Evolutionary conservation across 768 basidiomycete species (phyloP).

Genomic region (Tephrocybe rancida): DNA sequence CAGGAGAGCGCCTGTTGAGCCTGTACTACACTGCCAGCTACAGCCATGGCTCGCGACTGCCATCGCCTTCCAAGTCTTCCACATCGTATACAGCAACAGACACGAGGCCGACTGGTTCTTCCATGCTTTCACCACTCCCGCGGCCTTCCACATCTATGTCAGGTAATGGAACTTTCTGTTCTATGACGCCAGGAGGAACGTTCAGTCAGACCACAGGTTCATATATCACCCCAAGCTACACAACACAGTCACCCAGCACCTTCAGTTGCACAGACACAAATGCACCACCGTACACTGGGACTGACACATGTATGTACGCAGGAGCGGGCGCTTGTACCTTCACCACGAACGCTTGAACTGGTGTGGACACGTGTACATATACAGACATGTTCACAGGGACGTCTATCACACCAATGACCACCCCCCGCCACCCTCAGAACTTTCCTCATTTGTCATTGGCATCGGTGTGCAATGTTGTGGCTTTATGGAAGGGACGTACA

Average conservation of each 20-base stretch:
- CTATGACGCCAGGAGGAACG: constrained; percentile 28
- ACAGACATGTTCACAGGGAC: constrained; percentile 40
- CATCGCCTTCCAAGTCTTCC: constrained; percentile 48
- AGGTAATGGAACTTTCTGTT: constrained; percentile 25
- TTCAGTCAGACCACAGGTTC: constrained; percentile 29
- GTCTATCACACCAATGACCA: constrained; percentile 48
- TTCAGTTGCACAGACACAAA: constrained; percentile 32
- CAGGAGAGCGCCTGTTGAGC: constrained; percentile 40
- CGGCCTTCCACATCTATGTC: constrained; percentile 36
- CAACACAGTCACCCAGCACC: constrained; percentile 37
- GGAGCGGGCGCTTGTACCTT: constrained; percentile 29
- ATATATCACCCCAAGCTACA: constrained; percentile 36
- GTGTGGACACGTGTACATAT: constrained; percentile 19
- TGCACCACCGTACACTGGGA: too few relatives aligned
- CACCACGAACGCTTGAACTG: constrained; percentile 5
- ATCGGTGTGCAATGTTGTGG: constrained; percentile 78
- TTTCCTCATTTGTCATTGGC: constrained; percentile 73
- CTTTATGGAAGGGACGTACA: constrained; percentile 79
- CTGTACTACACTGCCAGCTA: constrained; percentile 35
- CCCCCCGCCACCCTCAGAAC: constrained; percentile 62
- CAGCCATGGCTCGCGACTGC: constrained; percentile 43
- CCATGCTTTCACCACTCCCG: constrained; percentile 51
- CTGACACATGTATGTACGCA: too few relatives aligned
- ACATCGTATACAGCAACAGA: constrained; percentile 39
- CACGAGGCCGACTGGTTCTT: constrained; percentile 34